Evolutionary conservation across 345 rosid genomes (phyloP).

Genomic region (Diplotaxis tenuifolia): DNA sequence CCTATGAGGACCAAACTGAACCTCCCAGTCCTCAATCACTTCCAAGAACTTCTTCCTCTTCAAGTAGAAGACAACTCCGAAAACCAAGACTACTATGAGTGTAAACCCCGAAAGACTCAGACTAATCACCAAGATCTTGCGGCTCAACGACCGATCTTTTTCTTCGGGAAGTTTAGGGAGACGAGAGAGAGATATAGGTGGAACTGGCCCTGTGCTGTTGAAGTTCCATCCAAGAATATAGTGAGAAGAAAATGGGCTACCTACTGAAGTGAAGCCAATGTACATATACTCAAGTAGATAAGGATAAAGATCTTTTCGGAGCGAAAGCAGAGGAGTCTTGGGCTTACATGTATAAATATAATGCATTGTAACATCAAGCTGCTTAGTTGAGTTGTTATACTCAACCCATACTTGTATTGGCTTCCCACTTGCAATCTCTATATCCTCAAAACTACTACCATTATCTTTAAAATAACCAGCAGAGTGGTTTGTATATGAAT

Average conservation of each 20-base stretch:
- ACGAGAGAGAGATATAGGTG: neutral
- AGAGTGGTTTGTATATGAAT: neutral
- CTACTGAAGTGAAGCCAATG: slow-evolving; percentile 15
- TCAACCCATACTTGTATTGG: slow-evolving; percentile 58
- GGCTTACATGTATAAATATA: slow-evolving; percentile 41
- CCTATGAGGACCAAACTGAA: slow-evolving; percentile 70
- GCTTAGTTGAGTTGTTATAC: slow-evolving; percentile 40
- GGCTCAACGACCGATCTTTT: slow-evolving; percentile 35
- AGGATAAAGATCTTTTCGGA: slow-evolving; percentile 30
- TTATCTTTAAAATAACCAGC: slow-evolving; percentile 40
- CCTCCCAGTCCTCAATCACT: slow-evolving; percentile 65
- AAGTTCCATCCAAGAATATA: slow-evolving; percentile 20
- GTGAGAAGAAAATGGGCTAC: neutral
- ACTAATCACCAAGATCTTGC: neutral
- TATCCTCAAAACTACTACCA: slow-evolving; percentile 11
- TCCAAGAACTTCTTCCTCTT: slow-evolving; percentile 8
- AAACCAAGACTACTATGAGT: neutral
- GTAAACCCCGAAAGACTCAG: neutral
- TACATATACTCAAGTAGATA: slow-evolving; percentile 41
- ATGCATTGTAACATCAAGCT: slow-evolving; percentile 48
- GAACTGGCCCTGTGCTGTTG: slow-evolving; percentile 45
- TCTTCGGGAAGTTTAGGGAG: slow-evolving; percentile 14
- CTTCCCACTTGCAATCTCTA: slow-evolving; percentile 28
- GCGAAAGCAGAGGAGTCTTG: slow-evolving; percentile 12
- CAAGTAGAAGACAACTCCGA: neutral